Conservation (phyloP, 805 yeast species). For the Candida succiphila region DNA sequence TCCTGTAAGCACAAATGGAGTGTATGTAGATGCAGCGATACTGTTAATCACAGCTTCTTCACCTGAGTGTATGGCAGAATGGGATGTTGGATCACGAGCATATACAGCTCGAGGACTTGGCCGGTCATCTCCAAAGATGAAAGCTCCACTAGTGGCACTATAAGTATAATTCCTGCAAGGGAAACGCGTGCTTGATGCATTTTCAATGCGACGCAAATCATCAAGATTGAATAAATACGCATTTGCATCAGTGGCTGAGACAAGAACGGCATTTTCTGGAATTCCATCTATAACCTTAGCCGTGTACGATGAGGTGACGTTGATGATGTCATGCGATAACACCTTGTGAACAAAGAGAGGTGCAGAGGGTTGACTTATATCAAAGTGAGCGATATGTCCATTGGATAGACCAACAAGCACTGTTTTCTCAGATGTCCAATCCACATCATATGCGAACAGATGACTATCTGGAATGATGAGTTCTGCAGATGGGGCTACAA, state of each 20-base stretch:
- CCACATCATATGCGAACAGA: conserved; percentile 12
- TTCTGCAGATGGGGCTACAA: neutral
- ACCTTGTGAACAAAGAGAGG: conserved; percentile 16
- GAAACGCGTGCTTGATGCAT: neutral
- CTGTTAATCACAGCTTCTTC: neutral
- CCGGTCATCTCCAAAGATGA: neutral
- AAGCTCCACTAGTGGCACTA: neutral
- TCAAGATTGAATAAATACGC: conserved; percentile 12
- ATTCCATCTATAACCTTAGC: conserved; percentile 7
- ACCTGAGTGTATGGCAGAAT: neutral
- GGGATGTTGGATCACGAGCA: conserved; percentile 4
- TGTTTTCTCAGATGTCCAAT: conserved; percentile 17
- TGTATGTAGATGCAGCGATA: conserved; percentile 7
- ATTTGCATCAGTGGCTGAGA: conserved; percentile 10
- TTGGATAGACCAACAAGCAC: conserved; percentile 16
- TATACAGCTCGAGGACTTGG: neutral
- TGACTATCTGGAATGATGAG: neutral
- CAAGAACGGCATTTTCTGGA: conserved; percentile 1
- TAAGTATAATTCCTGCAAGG: neutral
- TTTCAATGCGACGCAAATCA: neutral
- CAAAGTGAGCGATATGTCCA: conserved; percentile 19
- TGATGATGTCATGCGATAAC: conserved; percentile 11
- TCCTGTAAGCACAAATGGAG: conserved; percentile 9
- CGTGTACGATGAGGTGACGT: conserved; percentile 12
- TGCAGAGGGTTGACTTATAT: conserved; percentile 7